These are phyloP conservation scores for Solanum hybrid DNA, from an alignment of 305 asterid species.

Conservation along the genomic window DNA sequence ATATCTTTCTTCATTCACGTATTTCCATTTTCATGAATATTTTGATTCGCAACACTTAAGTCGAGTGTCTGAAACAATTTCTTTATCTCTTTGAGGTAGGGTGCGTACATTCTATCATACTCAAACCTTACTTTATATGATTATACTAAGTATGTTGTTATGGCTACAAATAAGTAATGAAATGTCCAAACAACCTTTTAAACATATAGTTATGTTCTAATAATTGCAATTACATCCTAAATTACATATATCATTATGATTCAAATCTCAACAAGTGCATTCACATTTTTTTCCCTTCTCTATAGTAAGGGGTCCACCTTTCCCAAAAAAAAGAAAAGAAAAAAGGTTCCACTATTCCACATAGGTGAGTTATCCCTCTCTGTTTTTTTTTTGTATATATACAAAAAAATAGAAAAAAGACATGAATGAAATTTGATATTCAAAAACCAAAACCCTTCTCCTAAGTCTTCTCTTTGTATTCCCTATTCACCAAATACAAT, in stretches of 20 bases:
- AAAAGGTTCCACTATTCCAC: neutral
- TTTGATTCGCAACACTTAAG: neutral
- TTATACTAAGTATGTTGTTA: neutral
- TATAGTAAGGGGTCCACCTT: neutral
- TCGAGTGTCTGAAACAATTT: neutral
- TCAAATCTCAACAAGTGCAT: neutral
- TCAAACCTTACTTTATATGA: neutral
- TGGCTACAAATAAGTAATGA: neutral
- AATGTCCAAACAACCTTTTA: neutral
- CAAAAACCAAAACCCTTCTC: constrained; percentile 6
- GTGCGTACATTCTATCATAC: neutral
- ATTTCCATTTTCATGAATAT: neutral
- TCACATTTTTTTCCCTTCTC: neutral
- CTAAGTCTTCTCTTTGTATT: constrained; percentile 4
- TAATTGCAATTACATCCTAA: neutral
- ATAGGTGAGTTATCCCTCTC: neutral
- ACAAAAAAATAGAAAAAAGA: neutral
- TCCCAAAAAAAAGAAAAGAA: neutral
- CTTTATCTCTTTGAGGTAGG: neutral
- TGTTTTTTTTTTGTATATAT: neutral
- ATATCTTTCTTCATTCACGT: neutral
- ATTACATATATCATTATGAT: neutral
- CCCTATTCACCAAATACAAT: constrained; percentile 1
- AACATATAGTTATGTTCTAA: neutral
- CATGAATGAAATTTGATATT: neutral